These are phyloP conservation scores for Picea sitchensis DNA, from an alignment of 75 land plant species.

Conservation along the genomic window DNA sequence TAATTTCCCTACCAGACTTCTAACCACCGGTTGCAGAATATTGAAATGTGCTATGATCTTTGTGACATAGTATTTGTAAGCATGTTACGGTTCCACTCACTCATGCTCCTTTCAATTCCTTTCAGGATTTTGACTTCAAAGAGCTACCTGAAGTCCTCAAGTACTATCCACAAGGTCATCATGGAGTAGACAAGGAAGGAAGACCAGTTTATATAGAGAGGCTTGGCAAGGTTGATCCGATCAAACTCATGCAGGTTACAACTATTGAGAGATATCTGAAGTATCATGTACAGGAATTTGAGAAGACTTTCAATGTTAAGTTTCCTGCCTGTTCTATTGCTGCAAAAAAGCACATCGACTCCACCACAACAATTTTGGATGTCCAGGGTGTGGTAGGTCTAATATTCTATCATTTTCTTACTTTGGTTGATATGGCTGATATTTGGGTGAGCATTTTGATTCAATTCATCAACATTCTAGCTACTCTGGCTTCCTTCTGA, in stretches of 20 bases:
- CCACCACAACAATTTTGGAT: slow-evolving; percentile 73
- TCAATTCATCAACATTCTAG: not conserved
- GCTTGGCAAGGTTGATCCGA: slow-evolving; percentile 58
- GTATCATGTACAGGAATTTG: slow-evolving; percentile 72
- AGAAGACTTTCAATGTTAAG: slow-evolving; percentile 49
- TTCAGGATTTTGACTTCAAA: slow-evolving; percentile 58
- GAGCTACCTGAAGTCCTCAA: slow-evolving; percentile 51
- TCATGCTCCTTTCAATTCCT: not conserved
- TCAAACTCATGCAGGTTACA: slow-evolving; percentile 62
- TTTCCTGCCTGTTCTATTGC: slow-evolving; percentile 82
- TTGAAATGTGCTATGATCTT: no score
- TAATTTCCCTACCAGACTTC: no score
- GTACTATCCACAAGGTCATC: slow-evolving; percentile 74
- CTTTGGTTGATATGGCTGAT: not conserved
- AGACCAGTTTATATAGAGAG: slow-evolving; percentile 72
- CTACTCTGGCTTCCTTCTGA: not conserved
- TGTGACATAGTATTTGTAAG: no score
- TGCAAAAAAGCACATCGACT: slow-evolving; percentile 62
- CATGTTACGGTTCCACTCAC: not conserved
- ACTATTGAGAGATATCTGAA: slow-evolving; percentile 62
- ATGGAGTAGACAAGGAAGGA: slow-evolving; percentile 85
- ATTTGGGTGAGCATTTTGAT: not conserved
- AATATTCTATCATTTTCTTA: not conserved
- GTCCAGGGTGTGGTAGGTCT: slow-evolving; percentile 72
- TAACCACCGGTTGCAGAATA: no score